These are phyloP conservation scores for Chaetoceros tenuissimus DNA, from an alignment of 108 stramenopile genomes.

Conservation along the genomic window DNA sequence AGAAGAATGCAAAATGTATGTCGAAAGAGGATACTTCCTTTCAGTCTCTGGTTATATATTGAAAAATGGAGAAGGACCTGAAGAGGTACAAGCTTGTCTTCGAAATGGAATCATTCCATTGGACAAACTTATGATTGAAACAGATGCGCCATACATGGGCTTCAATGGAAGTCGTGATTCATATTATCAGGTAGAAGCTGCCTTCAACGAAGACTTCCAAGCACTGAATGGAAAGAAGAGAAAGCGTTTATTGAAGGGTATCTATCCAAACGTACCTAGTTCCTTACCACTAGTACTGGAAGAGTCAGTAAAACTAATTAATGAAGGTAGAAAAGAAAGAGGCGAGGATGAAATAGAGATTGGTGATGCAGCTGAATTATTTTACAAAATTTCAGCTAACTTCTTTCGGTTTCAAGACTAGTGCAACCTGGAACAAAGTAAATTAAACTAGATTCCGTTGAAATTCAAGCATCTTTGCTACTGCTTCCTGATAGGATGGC, in stretches of 20 bases:
- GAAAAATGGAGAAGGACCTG: slow-evolving; percentile 31
- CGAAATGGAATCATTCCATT: slow-evolving; percentile 52
- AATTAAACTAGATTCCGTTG: not conserved
- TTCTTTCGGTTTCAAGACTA: not conserved
- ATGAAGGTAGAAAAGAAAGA: slow-evolving; percentile 11
- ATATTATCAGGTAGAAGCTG: slow-evolving; percentile 44
- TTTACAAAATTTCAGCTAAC: not conserved
- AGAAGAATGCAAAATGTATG: slow-evolving; percentile 49
- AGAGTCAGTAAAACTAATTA: slow-evolving; percentile 29
- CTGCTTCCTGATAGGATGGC: slow-evolving; percentile 25
- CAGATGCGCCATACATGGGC: slow-evolving; percentile 87
- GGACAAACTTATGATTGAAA: slow-evolving; percentile 76
- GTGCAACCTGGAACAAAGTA: too few relatives aligned
- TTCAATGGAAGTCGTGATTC: slow-evolving; percentile 43
- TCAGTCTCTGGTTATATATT: slow-evolving; percentile 51
- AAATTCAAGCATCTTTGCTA: slow-evolving; percentile 11
- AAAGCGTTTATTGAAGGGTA: slow-evolving; percentile 48
- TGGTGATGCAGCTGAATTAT: not conserved
- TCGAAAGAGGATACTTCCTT: slow-evolving; percentile 60
- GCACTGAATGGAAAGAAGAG: slow-evolving; percentile 50
- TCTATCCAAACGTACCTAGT: slow-evolving; percentile 71
- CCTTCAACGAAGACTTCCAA: slow-evolving; percentile 13
- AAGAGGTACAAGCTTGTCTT: slow-evolving; percentile 43
- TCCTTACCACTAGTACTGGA: slow-evolving; percentile 43
- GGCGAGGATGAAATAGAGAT: not conserved